Percentiles rank a stretch among this genome's conserved stretches.
Conservation (phyloP, 78 protist genomes). For the Emiliania huxleyi region DNA sequence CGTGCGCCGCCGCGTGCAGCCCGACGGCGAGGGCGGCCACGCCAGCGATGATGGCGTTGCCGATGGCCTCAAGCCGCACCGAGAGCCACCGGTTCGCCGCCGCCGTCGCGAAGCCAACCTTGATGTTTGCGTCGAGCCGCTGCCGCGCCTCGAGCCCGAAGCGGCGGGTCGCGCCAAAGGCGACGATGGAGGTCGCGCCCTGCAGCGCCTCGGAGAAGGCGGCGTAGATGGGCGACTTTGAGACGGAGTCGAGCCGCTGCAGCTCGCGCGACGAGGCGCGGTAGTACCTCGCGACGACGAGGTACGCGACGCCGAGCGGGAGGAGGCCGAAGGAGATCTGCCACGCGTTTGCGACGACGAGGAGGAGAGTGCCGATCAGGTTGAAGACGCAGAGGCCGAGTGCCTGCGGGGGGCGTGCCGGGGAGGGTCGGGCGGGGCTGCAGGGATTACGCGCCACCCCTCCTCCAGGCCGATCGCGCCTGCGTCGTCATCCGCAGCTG, state of each 20-base stretch:
- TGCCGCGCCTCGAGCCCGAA: background rate
- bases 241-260: slow-evolving; percentile 70
- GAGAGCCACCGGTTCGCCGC: background rate
- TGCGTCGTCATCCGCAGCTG: background rate
- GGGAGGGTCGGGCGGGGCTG: no score
- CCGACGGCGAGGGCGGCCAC: background rate
- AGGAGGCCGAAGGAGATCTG: background rate
- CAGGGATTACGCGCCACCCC: no score
- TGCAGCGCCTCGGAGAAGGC: background rate
- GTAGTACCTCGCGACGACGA: background rate
- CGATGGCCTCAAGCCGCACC: background rate
- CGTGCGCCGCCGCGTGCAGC: background rate
- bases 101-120: background rate
- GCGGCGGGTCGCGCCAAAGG: background rate
- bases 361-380: background rate
- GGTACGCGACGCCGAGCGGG: background rate
- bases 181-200: background rate
- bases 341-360: background rate
- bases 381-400: background rate
- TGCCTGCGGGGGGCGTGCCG: no score
- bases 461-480: no score
- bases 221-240: slow-evolving; percentile 72
- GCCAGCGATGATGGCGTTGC: background rate
- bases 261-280: slow-evolving; percentile 48
- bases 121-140: background rate